Base-by-base conservation (phyloP, 2,329 filamentous ascomycete species). In the Sordariomycetes sp. region DNA sequence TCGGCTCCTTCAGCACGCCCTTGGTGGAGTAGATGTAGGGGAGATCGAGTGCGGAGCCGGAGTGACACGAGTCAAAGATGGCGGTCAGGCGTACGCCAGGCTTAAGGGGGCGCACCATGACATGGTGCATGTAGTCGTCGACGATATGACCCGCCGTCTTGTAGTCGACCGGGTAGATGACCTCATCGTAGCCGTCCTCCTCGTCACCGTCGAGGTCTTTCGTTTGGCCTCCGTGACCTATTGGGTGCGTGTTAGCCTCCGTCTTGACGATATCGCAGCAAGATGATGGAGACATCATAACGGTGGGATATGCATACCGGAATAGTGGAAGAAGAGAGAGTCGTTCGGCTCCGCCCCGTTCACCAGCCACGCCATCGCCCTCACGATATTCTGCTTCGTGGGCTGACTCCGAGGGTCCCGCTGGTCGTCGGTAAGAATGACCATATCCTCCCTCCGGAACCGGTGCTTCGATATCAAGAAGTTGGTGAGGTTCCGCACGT, bases 1-100 rank as follows among this genome's bases (percentile, higher is more conserved):
- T 87, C 61, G 84, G 84, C 71, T 87, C 84, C 71, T 87, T 87
- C 73, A 87, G 80, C 45, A 86, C 77, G 67, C 84, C 83, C 69
- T 85, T 82, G 52, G 84, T 87, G 60, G 79, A 84, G 72, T 81
- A 81, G 59, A 81, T 72, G 69, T 81, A 81, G 15, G 78, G 78
- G 48, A 81, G 69, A 61, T 81, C 78, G 63, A 81, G 72, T 15
- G 77, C 78, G 22, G 77, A 80, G 52, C 78, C 78, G 3, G 77
- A 80, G 66, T 81, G 78, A 65, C 78, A 81, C 4, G 76, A 80
- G 64, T 81, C 78, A 66, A 81, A 81, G 64, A 81, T 62, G 24
- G 62, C 61, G 2, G 78, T 81, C 32, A 80, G 67, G 79, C 86
- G 80, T 53, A 89, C 86, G 64, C 86, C 86, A 10, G 85, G 80